Evolutionary conservation across 805 yeast genomes (phyloP).

Genomic region (Saccharomycopsis oosterbeekiorum): DNA sequence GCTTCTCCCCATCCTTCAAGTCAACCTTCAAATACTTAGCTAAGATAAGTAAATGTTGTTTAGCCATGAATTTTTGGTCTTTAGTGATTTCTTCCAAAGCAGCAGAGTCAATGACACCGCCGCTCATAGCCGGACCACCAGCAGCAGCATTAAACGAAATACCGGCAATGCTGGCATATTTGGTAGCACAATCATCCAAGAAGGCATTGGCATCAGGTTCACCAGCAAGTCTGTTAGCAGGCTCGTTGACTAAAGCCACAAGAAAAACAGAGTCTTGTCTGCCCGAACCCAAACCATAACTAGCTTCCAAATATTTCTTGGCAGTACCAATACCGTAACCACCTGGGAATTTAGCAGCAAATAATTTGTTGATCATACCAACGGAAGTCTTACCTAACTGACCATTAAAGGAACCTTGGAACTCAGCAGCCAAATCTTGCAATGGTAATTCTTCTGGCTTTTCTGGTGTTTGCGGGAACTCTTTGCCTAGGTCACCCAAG

Average conservation of each 20-base stretch:
- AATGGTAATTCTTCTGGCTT: slow-evolving; percentile 98
- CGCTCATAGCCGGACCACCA: slow-evolving; percentile 33
- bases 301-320: slow-evolving; percentile 81
- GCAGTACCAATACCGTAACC: slow-evolving; percentile 91
- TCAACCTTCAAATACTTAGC: slow-evolving; percentile 94
- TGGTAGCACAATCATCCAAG: slow-evolving; percentile 72
- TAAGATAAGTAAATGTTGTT: slow-evolving; percentile 67
- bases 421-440: slow-evolving; percentile 87
- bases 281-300: slow-evolving; percentile 90
- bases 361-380: slow-evolving; percentile 79
- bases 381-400: slow-evolving; percentile 88
- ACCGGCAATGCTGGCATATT: slow-evolving; percentile 79
- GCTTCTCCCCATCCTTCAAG: slow-evolving; percentile 82
- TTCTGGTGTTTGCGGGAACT: slow-evolving; percentile 96
- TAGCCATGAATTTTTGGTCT: slow-evolving; percentile 39
- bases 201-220: slow-evolving; percentile 87
- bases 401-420: slow-evolving; percentile 87
- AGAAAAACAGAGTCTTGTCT: slow-evolving; percentile 89
- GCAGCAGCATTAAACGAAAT: slow-evolving; percentile 54
- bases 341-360: slow-evolving; percentile 99
- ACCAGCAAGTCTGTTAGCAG: slow-evolving; percentile 74
- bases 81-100: slow-evolving; percentile 66
- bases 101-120: slow-evolving; percentile 86
- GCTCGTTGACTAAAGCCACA: slow-evolving; percentile 80
- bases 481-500: slow-evolving; percentile 96